Base-by-base conservation (phyloP, 371 early-diverging fungal species). In the Rhizopus sp. region DNA sequence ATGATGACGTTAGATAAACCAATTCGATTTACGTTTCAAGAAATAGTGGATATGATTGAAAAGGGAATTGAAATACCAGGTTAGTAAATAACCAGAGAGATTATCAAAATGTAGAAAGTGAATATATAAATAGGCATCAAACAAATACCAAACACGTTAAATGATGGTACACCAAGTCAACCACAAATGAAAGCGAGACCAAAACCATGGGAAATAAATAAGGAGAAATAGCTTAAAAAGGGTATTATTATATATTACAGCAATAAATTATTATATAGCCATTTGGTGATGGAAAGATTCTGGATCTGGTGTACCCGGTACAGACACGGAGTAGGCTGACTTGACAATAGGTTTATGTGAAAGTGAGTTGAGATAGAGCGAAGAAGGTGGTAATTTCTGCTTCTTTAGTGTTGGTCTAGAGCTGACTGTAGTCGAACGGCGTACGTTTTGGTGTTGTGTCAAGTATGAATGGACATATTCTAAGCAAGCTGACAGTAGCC, bases 61-160 rank as follows among this genome's bases (percentile, higher is more conserved):
- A 72, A 66, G 5, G 80, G 78, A 7, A 72, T 75, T 44, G 77
- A 75, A 30, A 77, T 82, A 30, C 83, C 83, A 77, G 83, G 83
- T 78, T 41, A n/a, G 10, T n/a, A 60, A 64, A 35, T 12, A 30
- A 17, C 16, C 50, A 13, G 47, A 39, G 13, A 39, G 7, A 30
- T 23, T 10, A 35, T n/a, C 50, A 2, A 8, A 31, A n/a, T 33
- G 31, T 17, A 34, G 15, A 34, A 10, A 40, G 10, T 34, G 16
- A 39, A 30, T 33, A 46, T 33, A 52, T 41, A 8, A 41, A 4
- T 37, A 67, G 82, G 82, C 44, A 82, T 82, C 33, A 77, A 74
- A 45, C 72, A 77, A 54, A 82, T 82, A 48, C 83, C 83, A 10
- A 74, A 77, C 50, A 66, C 66, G 39, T 50, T 82, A 44, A 80